These are phyloP conservation scores for Diplosphaera chodatii DNA, from an alignment of 139 green algal species.

Conservation along the genomic window DNA sequence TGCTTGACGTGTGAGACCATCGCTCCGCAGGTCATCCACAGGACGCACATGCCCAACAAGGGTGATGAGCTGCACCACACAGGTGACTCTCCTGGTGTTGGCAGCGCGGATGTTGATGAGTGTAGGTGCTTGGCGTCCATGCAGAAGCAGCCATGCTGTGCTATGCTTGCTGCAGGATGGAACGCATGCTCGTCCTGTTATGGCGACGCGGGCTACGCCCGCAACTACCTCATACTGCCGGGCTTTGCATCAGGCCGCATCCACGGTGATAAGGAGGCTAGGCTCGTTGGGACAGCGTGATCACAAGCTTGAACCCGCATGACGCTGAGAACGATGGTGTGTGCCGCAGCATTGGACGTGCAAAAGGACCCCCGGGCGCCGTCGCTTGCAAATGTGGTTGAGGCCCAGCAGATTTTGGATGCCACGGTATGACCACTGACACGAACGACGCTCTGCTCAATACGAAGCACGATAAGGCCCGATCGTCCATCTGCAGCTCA, in stretches of 20 bases:
- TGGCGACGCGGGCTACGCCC: conserved; percentile 30
- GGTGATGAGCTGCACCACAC: conserved; percentile 82
- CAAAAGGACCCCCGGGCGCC: conserved; percentile 45
- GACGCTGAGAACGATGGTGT: too few relatives aligned
- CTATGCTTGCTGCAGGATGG: conserved; percentile 43
- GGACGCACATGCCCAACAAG: conserved; percentile 50
- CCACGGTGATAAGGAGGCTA: conserved; percentile 40
- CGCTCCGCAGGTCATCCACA: conserved; percentile 59
- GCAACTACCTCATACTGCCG: conserved; percentile 63
- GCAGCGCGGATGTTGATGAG: too few relatives aligned
- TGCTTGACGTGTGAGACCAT: too few relatives aligned
- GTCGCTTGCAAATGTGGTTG: conserved; percentile 41
- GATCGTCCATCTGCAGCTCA: too few relatives aligned
- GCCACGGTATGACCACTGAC: too few relatives aligned
- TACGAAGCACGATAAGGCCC: too few relatives aligned
- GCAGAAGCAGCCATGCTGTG: too few relatives aligned
- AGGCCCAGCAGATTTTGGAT: conserved; percentile 45
- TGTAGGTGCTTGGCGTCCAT: too few relatives aligned
- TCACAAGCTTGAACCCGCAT: too few relatives aligned
- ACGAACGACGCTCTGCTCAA: too few relatives aligned
- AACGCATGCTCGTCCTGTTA: conserved; percentile 74
- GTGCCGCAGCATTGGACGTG: conserved; percentile 47
- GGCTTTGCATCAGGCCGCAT: conserved; percentile 23
- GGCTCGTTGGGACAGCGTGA: too few relatives aligned
- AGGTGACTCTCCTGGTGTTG: too few relatives aligned